A percentile compares a stretch with the other conserved stretches of the same genome.
phyloP scores from a whole-genome alignment of 176 grass and related monocot genomes.

The Oryza glaberrima region DNA sequence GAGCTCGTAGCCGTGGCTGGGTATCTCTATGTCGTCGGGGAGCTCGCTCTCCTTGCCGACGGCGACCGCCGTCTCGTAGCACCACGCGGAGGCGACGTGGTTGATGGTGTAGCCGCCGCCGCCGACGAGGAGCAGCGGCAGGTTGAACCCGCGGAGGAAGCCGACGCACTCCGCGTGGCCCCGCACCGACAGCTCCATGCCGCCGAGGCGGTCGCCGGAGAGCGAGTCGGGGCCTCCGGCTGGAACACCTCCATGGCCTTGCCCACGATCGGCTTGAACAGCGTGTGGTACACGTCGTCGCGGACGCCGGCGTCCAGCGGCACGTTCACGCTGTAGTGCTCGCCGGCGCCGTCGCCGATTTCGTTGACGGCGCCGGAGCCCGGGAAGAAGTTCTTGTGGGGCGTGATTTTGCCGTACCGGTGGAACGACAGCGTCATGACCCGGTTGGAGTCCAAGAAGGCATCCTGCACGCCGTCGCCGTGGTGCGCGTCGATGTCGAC shows the following conservation, averaged over 20 bases:
- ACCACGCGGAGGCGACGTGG: conserved; percentile 79
- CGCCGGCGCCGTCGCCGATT: conserved; percentile 29
- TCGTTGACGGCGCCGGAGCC: conserved; percentile 38
- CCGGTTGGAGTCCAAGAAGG: conserved; percentile 46
- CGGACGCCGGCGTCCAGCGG: conserved; percentile 51
- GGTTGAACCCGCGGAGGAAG: conserved; percentile 30
- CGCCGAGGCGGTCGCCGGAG: conserved; percentile 57
- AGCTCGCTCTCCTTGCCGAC: conserved; percentile 39
- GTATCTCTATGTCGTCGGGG: conserved; percentile 47
- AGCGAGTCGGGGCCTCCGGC: conserved; percentile 47
- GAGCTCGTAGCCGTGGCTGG: conserved; percentile 1
- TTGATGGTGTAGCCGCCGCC: conserved; percentile 89
- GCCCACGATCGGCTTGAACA: conserved; percentile 2
- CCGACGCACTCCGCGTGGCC: conserved; percentile 44
- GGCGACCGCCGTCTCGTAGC: conserved; percentile 61
- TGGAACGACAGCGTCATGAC: conserved; percentile 85
- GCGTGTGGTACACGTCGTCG: conserved; percentile 32
- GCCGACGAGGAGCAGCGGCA: conserved; percentile 65
- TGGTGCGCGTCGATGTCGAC: conserved; percentile 92
- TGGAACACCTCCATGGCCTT: conserved; percentile 9
- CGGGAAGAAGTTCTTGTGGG: conserved; percentile 47
- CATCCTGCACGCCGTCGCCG: conserved; percentile 67
- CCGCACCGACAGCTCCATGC: conserved; percentile 58
- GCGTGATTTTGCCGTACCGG: neutral
- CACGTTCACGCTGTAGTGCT: conserved; percentile 63